Evolutionary conservation across 345 rosid genomes (phyloP).

Genomic region (Moringa oleifera): DNA sequence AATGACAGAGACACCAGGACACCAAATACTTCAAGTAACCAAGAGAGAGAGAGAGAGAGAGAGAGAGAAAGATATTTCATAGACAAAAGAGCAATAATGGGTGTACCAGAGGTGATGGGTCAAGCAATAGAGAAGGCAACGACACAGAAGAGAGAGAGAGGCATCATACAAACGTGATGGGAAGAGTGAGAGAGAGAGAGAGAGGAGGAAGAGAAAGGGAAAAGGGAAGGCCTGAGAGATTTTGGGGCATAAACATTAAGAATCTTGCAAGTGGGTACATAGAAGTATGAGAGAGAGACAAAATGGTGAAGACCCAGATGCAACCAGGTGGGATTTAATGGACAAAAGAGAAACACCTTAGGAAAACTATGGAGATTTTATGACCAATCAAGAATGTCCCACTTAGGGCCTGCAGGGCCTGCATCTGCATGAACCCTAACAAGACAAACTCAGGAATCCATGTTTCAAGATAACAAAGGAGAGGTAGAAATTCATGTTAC

Average conservation of each 20-base stretch:
- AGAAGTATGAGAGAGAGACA: constrained; percentile 18
- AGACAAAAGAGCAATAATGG: constrained; percentile 23
- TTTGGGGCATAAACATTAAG: constrained; percentile 13
- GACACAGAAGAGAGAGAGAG: constrained; percentile 7
- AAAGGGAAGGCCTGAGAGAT: background rate
- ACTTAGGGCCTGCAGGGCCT: no score
- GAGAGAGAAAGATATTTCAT: background rate
- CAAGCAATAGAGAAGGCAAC: constrained; percentile 5
- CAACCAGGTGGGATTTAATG: constrained; percentile 15
- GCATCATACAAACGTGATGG: constrained; percentile 7
- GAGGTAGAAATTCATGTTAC: constrained; percentile 48
- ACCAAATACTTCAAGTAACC: background rate
- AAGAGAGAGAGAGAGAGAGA: no score
- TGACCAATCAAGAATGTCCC: constrained; percentile 26
- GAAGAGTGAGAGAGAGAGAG: background rate
- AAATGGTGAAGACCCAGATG: constrained; percentile 21
- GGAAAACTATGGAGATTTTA: constrained; percentile 13
- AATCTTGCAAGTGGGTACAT: constrained; percentile 19
- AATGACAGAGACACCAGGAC: constrained; percentile 8
- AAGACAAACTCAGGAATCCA: constrained; percentile 31
- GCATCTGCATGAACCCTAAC: constrained; percentile 16
- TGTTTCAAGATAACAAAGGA: constrained; percentile 46
- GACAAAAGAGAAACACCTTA: constrained; percentile 9
- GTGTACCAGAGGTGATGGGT: constrained; percentile 23
- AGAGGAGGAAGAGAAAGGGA: no score